Conservation (phyloP, 73 alveolate genomes). For the Effrenium voratum region DNA sequence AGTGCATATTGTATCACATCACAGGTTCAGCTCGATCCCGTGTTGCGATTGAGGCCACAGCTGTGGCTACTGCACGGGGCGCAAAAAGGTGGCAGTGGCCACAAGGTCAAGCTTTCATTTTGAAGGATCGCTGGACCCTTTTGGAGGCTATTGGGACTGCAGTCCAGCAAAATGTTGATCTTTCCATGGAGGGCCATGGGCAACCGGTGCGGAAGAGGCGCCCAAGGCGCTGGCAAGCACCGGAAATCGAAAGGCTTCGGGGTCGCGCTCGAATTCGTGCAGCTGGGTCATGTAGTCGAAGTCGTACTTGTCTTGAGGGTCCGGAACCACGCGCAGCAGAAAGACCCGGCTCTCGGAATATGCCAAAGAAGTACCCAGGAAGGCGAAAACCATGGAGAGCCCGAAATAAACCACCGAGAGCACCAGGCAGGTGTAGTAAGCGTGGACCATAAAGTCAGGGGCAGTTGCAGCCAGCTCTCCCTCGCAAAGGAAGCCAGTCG, state of each 20-base stretch:
- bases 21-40: too few relatives aligned
- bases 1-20: too few relatives aligned
- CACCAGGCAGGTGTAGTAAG: conserved; percentile 19
- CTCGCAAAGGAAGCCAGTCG: conserved; percentile 58
- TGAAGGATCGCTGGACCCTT: too few relatives aligned
- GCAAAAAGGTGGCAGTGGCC: too few relatives aligned
- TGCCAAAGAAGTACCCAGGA: conserved; percentile 1
- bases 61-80: too few relatives aligned
- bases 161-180: too few relatives aligned
- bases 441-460: conserved; percentile 31
- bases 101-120: too few relatives aligned
- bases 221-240: neutral
- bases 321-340: conserved; percentile 46
- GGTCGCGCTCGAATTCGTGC: conserved; percentile 6
- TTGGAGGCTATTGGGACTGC: too few relatives aligned
- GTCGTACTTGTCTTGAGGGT: conserved; percentile 17
- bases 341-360: conserved; percentile 57
- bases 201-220: too few relatives aligned
- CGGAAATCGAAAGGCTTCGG: conserved; percentile 8
- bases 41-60: too few relatives aligned
- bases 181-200: too few relatives aligned
- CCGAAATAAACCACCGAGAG: conserved; percentile 16
- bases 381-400: conserved; percentile 40
- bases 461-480: conserved; percentile 44
- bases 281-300: conserved; percentile 72